phyloP scores from a whole-genome alignment of 2,329 filamentous ascomycete genomes.

The Ceratocystis papillata region DNA sequence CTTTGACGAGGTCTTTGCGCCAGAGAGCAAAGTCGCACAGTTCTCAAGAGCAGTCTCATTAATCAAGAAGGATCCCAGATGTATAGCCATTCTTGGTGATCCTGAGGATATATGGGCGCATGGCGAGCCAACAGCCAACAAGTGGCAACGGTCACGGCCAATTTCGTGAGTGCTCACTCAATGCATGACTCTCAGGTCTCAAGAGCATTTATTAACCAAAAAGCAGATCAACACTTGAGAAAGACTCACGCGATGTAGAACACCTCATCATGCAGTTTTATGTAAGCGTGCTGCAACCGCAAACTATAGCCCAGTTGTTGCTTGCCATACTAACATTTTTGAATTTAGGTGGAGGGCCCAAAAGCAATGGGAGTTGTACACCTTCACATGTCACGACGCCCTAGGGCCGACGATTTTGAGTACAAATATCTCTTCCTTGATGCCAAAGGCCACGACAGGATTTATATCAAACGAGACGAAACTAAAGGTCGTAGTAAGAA shows the following conservation, averaged over 20 bases:
- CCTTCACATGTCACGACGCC: conserved; percentile 63
- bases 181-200: not conserved
- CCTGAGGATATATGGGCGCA: conserved; percentile 64
- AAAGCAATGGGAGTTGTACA: conserved; percentile 60
- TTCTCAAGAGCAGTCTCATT: conserved; percentile 80
- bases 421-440: conserved; percentile 76
- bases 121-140: conserved; percentile 69
- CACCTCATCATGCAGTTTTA: conserved; percentile 81
- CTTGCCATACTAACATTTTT: conserved; percentile 22
- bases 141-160: conserved; percentile 61
- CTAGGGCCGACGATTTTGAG: conserved; percentile 55
- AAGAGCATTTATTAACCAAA: not conserved
- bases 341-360: conserved; percentile 60
- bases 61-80: conserved; percentile 61
- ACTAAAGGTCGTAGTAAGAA: conserved; percentile 30
- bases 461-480: conserved; percentile 54
- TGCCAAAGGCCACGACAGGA: conserved; percentile 56
- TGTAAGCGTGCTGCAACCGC: conserved; percentile 36
- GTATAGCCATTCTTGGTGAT: conserved; percentile 63
- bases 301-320: too few relatives aligned
- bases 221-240: conserved; percentile 23
- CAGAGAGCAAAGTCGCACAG: conserved; percentile 73
- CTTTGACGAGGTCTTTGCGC: conserved; percentile 71
- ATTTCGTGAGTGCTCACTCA: conserved; percentile 39
- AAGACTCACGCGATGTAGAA: conserved; percentile 32